Conservation (phyloP, 345 rosid species). For the Sisymbrium altissimum region DNA sequence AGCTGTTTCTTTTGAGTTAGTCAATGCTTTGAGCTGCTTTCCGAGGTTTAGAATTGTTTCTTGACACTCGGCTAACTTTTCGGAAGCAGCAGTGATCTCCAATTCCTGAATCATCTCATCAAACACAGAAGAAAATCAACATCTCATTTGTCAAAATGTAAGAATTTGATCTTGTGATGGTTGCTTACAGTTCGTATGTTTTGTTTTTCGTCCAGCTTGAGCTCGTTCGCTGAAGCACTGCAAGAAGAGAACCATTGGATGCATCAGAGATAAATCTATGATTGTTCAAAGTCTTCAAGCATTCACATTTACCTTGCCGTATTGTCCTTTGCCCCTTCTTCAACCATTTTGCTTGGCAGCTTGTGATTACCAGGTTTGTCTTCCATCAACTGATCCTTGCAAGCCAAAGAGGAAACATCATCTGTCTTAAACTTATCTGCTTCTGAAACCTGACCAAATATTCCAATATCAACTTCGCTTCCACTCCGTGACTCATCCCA, state of each 20-base stretch:
- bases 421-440: conserved; percentile 30
- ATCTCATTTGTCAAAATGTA: not conserved
- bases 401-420: conserved; percentile 10
- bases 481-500: conserved; percentile 71
- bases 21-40: conserved; percentile 82
- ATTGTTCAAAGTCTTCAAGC: conserved; percentile 31
- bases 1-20: conserved; percentile 56
- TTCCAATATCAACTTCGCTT: conserved; percentile 57
- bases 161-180: conserved; percentile 19
- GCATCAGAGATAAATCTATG: conserved; percentile 9
- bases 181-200: conserved; percentile 64
- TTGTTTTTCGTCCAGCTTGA: conserved; percentile 45
- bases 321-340: conserved; percentile 35
- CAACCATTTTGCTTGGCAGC: conserved; percentile 26
- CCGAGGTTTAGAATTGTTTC: conserved; percentile 82
- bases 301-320: conserved; percentile 29
- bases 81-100: conserved; percentile 91
- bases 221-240: conserved; percentile 51
- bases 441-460: conserved; percentile 36
- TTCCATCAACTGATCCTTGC: conserved; percentile 19
- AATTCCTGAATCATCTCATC: conserved; percentile 48
- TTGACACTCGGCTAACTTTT: conserved; percentile 91
- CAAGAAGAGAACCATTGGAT: conserved; percentile 26
- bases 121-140: not conserved
- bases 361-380: conserved; percentile 20